phyloP scores from a whole-genome alignment of 805 yeast genomes.

The Saturnispora serradocipensis region DNA sequence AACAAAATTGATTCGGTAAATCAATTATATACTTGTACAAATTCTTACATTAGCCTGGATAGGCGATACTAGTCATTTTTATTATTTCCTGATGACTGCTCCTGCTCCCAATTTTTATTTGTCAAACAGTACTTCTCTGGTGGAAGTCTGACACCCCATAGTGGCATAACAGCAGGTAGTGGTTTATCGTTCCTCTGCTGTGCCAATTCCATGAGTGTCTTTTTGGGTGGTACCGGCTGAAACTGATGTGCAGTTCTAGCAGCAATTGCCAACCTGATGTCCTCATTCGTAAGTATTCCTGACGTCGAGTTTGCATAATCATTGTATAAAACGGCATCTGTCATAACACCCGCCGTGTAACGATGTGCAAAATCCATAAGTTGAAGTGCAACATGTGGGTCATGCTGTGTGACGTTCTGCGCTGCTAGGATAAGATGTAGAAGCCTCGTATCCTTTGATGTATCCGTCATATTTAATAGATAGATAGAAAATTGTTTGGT shows the following conservation, averaged over 20 bases:
- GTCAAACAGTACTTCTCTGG: slow-evolving; percentile 96
- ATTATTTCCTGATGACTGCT: neutral
- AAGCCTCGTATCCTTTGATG: slow-evolving; percentile 35
- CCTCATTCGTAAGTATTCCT: slow-evolving; percentile 65
- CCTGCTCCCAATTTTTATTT: slow-evolving; percentile 59
- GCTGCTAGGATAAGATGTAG: slow-evolving; percentile 87
- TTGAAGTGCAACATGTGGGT: slow-evolving; percentile 92
- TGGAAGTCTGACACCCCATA: slow-evolving; percentile 89
- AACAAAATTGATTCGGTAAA: neutral
- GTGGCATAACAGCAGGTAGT: slow-evolving; percentile 83
- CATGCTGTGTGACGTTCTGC: slow-evolving; percentile 83
- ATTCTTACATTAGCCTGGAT: neutral
- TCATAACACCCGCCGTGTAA: slow-evolving; percentile 77
- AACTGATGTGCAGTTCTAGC: slow-evolving; percentile 94
- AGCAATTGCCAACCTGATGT: slow-evolving; percentile 83
- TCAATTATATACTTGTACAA: neutral
- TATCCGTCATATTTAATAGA: neutral
- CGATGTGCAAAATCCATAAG: slow-evolving; percentile 93
- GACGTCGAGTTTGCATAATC: slow-evolving; percentile 56
- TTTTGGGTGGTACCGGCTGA: slow-evolving; percentile 93
- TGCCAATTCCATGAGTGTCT: slow-evolving; percentile 80
- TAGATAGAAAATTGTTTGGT: neutral
- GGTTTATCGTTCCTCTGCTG: slow-evolving; percentile 84
- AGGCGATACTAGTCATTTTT: neutral
- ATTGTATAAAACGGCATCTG: slow-evolving; percentile 81